Evolutionary conservation across 2,329 filamentous ascomycete genomes (phyloP).

Genomic region (Pseudocercospora fijiensis): DNA sequence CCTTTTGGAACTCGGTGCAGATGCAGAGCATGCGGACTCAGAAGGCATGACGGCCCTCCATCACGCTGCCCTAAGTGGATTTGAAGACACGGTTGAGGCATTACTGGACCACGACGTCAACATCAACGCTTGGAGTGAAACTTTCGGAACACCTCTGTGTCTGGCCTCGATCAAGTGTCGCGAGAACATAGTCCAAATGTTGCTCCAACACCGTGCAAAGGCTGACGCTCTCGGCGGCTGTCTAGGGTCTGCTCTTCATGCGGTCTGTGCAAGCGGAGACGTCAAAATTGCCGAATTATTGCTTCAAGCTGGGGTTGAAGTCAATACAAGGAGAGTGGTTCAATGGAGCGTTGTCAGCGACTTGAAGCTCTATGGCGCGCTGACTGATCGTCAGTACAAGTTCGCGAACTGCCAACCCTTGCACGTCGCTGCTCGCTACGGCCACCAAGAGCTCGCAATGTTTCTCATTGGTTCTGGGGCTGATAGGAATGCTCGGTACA

Average conservation of each 20-base stretch:
- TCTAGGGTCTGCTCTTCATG: slow-evolving; percentile 7
- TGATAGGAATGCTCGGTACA: not conserved
- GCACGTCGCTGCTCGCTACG: not conserved
- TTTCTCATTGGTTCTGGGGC: not conserved
- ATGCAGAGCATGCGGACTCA: not conserved
- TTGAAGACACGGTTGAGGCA: slow-evolving; percentile 11
- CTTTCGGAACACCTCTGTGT: slow-evolving; percentile 9
- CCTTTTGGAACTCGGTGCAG: slow-evolving; percentile 9
- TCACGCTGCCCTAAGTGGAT: slow-evolving; percentile 16
- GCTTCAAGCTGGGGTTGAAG: not conserved
- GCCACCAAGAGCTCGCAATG: not conserved
- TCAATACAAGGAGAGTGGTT: not conserved
- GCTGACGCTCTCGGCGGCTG: not conserved
- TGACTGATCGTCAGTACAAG: not conserved
- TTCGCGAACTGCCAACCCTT: not conserved
- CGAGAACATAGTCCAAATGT: not conserved
- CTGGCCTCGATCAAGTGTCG: not conserved
- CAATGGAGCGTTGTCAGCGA: not conserved
- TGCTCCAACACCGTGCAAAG: not conserved
- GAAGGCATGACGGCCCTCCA: slow-evolving; percentile 16
- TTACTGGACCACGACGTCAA: slow-evolving; percentile 1
- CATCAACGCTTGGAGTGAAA: slow-evolving; percentile 12
- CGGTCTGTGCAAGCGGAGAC: not conserved
- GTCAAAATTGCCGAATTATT: not conserved
- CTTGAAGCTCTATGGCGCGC: not conserved